A percentile compares a stretch with the other conserved stretches of the same genome.
Evolutionary conservation across 345 rosid species (phyloP).

Genomic region (Eucalyptus curtisii): DNA sequence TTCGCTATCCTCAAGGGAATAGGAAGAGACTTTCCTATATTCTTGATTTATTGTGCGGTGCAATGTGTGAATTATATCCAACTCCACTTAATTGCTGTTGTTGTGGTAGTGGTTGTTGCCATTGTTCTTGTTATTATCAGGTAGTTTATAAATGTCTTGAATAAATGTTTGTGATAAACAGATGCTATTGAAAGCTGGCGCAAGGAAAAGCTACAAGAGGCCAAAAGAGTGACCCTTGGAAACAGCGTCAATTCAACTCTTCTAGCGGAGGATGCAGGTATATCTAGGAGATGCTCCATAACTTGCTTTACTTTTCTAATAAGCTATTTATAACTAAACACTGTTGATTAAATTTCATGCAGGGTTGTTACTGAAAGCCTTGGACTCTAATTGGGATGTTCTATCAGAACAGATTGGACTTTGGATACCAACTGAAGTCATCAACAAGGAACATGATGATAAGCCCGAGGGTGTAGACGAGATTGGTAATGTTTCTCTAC

Average conservation of each 20-base stretch:
- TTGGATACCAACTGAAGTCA: conserved; percentile 71
- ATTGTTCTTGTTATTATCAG: background rate
- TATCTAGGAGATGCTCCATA: background rate
- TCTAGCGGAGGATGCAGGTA: conserved; percentile 76
- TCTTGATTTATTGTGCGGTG: background rate
- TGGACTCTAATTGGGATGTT: conserved; percentile 72
- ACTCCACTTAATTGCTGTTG: background rate
- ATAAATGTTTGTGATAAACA: conserved; percentile 21
- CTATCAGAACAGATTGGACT: conserved; percentile 80
- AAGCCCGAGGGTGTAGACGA: conserved; percentile 78
- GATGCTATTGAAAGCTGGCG: conserved; percentile 92
- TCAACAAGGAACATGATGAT: conserved; percentile 70
- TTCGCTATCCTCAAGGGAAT: background rate
- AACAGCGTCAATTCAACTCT: conserved; percentile 33
- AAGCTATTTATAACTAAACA: background rate
- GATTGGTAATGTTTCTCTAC: conserved; percentile 28
- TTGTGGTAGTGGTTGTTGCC: background rate
- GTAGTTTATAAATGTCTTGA: background rate
- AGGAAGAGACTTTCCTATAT: background rate
- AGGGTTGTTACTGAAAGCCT: conserved; percentile 63
- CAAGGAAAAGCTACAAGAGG: conserved; percentile 62
- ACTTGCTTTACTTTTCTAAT: background rate
- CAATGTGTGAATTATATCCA: background rate
- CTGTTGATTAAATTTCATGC: background rate
- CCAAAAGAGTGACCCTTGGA: conserved; percentile 32